These are phyloP conservation scores for Kazachstania viticola DNA, from an alignment of 805 yeast species.

Conservation along the genomic window DNA sequence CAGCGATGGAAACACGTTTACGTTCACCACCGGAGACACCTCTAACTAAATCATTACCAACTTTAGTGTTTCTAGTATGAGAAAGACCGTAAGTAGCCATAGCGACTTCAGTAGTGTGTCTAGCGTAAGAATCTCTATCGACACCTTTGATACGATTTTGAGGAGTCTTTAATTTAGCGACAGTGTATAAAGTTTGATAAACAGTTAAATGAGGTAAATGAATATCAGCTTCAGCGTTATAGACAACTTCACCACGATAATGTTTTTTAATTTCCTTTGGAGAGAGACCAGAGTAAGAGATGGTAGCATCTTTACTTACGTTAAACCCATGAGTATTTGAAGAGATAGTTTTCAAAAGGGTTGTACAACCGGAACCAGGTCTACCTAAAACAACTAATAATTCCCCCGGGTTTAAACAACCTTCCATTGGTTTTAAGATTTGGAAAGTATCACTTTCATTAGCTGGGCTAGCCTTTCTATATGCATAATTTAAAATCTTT, in stretches of 20 bases:
- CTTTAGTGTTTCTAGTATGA: not conserved
- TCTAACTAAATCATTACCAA: constrained; percentile 16
- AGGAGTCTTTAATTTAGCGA: not conserved
- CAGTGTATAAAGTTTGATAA: not conserved
- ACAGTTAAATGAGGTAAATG: constrained; percentile 48
- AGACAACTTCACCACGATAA: not conserved
- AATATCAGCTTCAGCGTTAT: not conserved
- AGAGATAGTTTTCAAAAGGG: not conserved
- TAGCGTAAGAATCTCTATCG: not conserved
- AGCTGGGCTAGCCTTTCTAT: constrained; percentile 7
- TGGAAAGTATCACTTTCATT: not conserved
- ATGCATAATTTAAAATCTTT: constrained; percentile 11
- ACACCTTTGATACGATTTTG: not conserved
- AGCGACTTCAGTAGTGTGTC: not conserved
- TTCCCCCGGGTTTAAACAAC: not conserved
- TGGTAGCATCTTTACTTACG: not conserved
- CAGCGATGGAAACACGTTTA: constrained; percentile 62
- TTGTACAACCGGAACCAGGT: not conserved
- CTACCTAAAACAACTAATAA: not conserved
- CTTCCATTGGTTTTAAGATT: not conserved
- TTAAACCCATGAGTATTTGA: not conserved
- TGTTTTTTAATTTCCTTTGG: not conserved
- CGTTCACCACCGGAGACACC: constrained; percentile 70
- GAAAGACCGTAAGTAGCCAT: not conserved
- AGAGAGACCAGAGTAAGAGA: not conserved